These are phyloP conservation scores for Pleurotus cornucopiae DNA, from an alignment of 768 basidiomycete genomes.

Conservation along the genomic window DNA sequence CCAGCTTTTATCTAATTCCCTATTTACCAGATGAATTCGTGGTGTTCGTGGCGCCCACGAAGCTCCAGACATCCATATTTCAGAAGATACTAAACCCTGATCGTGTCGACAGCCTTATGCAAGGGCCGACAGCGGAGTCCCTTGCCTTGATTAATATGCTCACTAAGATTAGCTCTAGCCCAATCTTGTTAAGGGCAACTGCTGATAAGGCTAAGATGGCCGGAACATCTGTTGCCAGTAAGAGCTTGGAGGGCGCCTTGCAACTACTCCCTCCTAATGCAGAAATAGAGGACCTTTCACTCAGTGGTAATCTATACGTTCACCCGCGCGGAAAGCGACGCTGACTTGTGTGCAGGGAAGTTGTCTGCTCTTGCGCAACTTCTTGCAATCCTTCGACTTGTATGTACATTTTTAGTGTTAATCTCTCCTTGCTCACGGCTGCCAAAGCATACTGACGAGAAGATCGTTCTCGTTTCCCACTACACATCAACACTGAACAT, in stretches of 20 bases:
- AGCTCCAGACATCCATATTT: slow-evolving; percentile 80
- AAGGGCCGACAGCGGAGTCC: slow-evolving; percentile 71
- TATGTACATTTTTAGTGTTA: slow-evolving; percentile 18
- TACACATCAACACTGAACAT: slow-evolving; percentile 94
- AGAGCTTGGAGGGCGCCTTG: slow-evolving; percentile 56
- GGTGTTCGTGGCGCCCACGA: slow-evolving; percentile 90
- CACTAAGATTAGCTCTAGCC: slow-evolving; percentile 92
- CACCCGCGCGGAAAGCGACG: neutral
- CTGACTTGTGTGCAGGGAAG: slow-evolving; percentile 54
- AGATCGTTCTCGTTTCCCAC: slow-evolving; percentile 95
- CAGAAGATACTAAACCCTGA: slow-evolving; percentile 68
- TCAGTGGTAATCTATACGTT: slow-evolving; percentile 62
- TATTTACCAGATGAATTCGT: slow-evolving; percentile 82
- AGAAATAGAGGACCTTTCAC: slow-evolving; percentile 63
- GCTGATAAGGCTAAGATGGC: slow-evolving; percentile 55
- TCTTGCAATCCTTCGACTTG: slow-evolving; percentile 57
- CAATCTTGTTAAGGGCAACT: slow-evolving; percentile 79
- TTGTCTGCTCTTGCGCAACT: slow-evolving; percentile 62
- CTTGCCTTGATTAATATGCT: slow-evolving; percentile 76
- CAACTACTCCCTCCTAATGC: slow-evolving; percentile 56
- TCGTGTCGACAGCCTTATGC: slow-evolving; percentile 62
- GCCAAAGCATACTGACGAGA: slow-evolving; percentile 75
- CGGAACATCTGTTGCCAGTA: slow-evolving; percentile 27
- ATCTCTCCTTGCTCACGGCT: neutral
- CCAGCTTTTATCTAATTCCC: neutral